phyloP scores from a whole-genome alignment of 257 asterid species.

The Cinchona pubescens region DNA sequence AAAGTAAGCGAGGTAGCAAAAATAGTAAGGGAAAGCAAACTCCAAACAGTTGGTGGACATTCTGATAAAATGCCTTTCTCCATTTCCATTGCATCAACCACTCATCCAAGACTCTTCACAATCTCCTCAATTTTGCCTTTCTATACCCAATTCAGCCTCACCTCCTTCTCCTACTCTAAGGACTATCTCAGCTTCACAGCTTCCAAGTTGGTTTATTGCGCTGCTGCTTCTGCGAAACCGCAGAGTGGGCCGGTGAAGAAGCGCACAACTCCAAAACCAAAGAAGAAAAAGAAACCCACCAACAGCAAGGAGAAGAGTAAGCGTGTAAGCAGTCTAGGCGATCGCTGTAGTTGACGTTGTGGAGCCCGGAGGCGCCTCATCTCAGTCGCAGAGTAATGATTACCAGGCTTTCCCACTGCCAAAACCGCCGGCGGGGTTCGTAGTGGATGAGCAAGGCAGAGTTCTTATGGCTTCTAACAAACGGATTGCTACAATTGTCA shows the following conservation, averaged over 20 bases:
- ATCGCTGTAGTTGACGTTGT: slow-evolving; percentile 24
- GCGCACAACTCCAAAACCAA: slow-evolving; percentile 26
- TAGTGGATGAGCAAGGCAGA: slow-evolving; percentile 76
- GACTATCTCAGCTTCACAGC: neutral
- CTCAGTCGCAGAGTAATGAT: slow-evolving; percentile 17
- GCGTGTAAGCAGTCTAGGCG: neutral
- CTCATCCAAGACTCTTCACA: slow-evolving; percentile 21
- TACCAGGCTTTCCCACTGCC: slow-evolving; percentile 64
- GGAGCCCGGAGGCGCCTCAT: slow-evolving; percentile 11
- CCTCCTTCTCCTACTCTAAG: neutral
- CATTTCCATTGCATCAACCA: slow-evolving; percentile 8
- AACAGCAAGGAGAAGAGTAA: slow-evolving; percentile 2
- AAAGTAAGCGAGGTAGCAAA: no score
- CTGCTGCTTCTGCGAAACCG: slow-evolving; percentile 31
- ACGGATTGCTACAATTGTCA: slow-evolving; percentile 74
- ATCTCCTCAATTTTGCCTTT: slow-evolving; percentile 5
- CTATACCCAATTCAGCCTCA: neutral
- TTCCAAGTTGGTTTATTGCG: slow-evolving; percentile 21
- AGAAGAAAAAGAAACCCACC: slow-evolving; percentile 30
- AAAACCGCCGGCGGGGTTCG: slow-evolving; percentile 96
- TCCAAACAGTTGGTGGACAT: neutral
- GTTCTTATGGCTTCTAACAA: slow-evolving; percentile 82
- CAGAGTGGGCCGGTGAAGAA: slow-evolving; percentile 39
- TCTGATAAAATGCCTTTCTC: slow-evolving; percentile 19
- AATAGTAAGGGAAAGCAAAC: no score